Evolutionary conservation across 2,329 filamentous ascomycete species (phyloP).

Genomic region (Talaromyces atroroseus): DNA sequence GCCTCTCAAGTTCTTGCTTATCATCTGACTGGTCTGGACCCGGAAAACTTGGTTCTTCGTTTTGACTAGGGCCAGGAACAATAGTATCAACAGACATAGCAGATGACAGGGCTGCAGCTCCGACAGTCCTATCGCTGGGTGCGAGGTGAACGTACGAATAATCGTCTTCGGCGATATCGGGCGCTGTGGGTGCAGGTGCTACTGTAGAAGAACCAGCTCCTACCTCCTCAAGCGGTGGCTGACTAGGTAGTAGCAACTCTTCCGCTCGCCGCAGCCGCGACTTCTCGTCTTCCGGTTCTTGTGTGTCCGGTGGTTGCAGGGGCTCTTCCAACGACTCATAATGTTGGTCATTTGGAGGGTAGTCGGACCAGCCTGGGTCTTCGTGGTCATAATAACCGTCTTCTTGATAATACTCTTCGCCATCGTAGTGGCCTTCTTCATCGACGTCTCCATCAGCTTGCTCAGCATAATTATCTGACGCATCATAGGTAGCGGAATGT

Average conservation of each 20-base stretch:
- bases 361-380: constrained; percentile 18
- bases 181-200: constrained; percentile 39
- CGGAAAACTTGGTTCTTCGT: constrained; percentile 36
- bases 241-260: constrained; percentile 72
- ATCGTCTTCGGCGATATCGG: constrained; percentile 45
- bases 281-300: constrained; percentile 70
- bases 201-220: constrained; percentile 43
- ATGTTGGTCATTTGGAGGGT: constrained; percentile 23
- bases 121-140: constrained; percentile 30
- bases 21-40: constrained; percentile 53
- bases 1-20: constrained; percentile 71
- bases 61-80: constrained; percentile 29
- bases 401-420: constrained; percentile 20
- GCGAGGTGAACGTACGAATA: constrained; percentile 22
- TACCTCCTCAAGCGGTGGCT: constrained; percentile 59
- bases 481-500: constrained; percentile 24
- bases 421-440: constrained; percentile 24
- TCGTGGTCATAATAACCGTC: constrained; percentile 25
- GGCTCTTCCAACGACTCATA: constrained; percentile 21
- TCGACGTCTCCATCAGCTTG: constrained; percentile 14
- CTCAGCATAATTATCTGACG: neutral
- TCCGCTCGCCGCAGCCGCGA: constrained; percentile 73
- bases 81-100: constrained; percentile 28
- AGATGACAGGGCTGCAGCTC: constrained; percentile 23
- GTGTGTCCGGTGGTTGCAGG: constrained; percentile 46